A percentile compares a stretch with the other conserved stretches of the same genome.
Evolutionary conservation across 805 yeast genomes (phyloP).

Genomic region (Candida tallmaniae): DNA sequence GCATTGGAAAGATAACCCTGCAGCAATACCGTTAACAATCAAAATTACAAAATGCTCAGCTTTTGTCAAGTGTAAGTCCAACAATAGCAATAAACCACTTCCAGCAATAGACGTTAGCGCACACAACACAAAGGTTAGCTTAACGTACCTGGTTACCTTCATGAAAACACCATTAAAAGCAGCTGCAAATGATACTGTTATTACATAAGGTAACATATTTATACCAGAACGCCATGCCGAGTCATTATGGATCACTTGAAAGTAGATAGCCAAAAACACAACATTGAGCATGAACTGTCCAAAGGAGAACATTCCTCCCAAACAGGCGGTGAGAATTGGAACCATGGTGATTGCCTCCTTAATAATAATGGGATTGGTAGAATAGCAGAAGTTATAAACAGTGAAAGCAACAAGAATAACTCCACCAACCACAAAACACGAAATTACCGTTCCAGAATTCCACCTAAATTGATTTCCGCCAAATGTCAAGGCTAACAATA

Average conservation of each 20-base stretch:
- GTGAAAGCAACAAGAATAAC: constrained; percentile 28
- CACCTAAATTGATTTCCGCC: constrained; percentile 52
- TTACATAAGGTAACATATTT: constrained; percentile 30
- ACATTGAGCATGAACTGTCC: constrained; percentile 36
- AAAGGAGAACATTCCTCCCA: constrained; percentile 31
- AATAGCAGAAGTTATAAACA: constrained; percentile 37
- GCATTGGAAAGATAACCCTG: constrained; percentile 35
- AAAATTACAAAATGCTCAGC: constrained; percentile 28
- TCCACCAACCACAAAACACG: constrained; percentile 45
- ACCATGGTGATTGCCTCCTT: constrained; percentile 33
- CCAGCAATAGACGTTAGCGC: constrained; percentile 31
- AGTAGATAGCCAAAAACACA: constrained; percentile 33
- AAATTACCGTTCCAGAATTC: constrained; percentile 51
- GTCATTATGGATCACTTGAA: constrained; percentile 34
- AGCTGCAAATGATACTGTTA: constrained; percentile 30
- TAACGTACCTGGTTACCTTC: constrained; percentile 23
- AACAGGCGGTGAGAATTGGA: constrained; percentile 33
- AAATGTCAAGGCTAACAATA: constrained; percentile 48
- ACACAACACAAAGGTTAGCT: constrained; percentile 27
- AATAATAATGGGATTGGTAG: constrained; percentile 46
- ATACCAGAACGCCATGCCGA: constrained; percentile 35
- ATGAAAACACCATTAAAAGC: constrained; percentile 29
- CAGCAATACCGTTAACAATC: constrained; percentile 29
- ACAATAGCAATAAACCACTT: constrained; percentile 26
- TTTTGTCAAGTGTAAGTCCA: constrained; percentile 19